phyloP scores from a whole-genome alignment of 2,329 filamentous ascomycete species.

The Pseudogymnoascus sp. region DNA sequence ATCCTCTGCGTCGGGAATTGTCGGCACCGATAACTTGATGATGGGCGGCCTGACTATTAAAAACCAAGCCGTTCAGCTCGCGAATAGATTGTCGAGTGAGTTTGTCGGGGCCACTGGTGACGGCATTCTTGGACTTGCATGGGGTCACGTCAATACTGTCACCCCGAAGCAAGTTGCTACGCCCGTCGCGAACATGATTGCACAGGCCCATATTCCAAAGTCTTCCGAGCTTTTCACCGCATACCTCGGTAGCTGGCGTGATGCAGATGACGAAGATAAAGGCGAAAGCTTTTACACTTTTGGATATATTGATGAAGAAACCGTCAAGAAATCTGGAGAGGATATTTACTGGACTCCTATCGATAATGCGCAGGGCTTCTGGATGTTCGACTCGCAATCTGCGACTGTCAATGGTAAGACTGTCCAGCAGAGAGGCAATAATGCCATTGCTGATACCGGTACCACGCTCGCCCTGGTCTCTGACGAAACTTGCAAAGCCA shows the following conservation, averaged over 20 bases:
- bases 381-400: conserved; percentile 54
- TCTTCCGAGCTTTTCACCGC: conserved; percentile 49
- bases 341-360: conserved; percentile 54
- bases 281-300: conserved; percentile 62
- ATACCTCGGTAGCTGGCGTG: conserved; percentile 47
- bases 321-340: conserved; percentile 44
- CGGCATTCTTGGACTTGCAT: conserved; percentile 61
- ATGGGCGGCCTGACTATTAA: conserved; percentile 55
- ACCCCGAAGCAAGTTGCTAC: conserved; percentile 47
- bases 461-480: conserved; percentile 60
- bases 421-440: conserved; percentile 47
- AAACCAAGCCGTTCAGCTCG: conserved; percentile 58
- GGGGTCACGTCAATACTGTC: conserved; percentile 56
- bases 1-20: conserved; percentile 56
- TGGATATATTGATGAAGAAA: conserved; percentile 60
- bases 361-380: conserved; percentile 60
- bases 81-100: conserved; percentile 48
- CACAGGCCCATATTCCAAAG: conserved; percentile 43
- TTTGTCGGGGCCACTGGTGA: conserved; percentile 52
- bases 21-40: conserved; percentile 54
- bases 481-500: conserved; percentile 50
- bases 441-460: conserved; percentile 63
- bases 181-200: conserved; percentile 63
- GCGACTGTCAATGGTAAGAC: conserved; percentile 50
- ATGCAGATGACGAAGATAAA: conserved; percentile 35